phyloP scores from a whole-genome alignment of 2,329 filamentous ascomycete genomes.

The Colletotrichum tamarilloi region DNA sequence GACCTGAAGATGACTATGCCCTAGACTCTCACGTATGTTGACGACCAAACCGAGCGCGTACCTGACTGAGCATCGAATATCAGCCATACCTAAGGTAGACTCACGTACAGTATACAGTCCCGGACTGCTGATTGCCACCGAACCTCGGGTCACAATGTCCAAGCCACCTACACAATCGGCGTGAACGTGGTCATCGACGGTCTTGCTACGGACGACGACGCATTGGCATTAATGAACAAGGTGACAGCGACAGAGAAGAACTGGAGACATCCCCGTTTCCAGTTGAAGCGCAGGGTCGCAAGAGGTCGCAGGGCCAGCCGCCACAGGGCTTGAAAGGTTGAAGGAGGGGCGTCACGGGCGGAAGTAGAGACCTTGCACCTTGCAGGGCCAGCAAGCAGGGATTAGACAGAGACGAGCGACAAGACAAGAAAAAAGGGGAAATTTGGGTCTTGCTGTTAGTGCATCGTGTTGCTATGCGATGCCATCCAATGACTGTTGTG shows the following conservation, averaged over 20 bases:
- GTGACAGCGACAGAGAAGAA: slow-evolving; percentile 28
- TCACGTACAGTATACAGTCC: too few relatives aligned
- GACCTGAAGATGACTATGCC: slow-evolving; percentile 24
- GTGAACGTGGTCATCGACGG: slow-evolving; percentile 8
- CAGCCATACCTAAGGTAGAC: too few relatives aligned
- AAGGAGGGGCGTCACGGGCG: slow-evolving; percentile 9
- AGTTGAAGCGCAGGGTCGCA: slow-evolving; percentile 5
- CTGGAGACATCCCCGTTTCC: slow-evolving; percentile 13
- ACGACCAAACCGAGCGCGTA: neutral
- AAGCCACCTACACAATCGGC: slow-evolving; percentile 24
- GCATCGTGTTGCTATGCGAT: slow-evolving; percentile 20
- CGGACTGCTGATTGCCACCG: slow-evolving; percentile 11
- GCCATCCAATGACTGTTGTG: slow-evolving; percentile 3
- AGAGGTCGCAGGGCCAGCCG: neutral
- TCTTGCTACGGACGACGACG: slow-evolving; percentile 10
- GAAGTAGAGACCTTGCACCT: neutral
- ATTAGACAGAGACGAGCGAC: neutral
- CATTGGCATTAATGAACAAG: slow-evolving; percentile 24
- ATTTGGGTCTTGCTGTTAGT: slow-evolving; percentile 26
- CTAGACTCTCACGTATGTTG: slow-evolving; percentile 5
- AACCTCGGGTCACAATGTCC: neutral
- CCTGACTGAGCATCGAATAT: neutral
- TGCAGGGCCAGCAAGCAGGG: slow-evolving; percentile 1
- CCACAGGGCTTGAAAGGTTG: slow-evolving; percentile 13
- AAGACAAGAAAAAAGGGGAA: slow-evolving; percentile 24